These are phyloP conservation scores for Acacia pycnantha DNA, from an alignment of 331 rosid species.

Conservation along the genomic window DNA sequence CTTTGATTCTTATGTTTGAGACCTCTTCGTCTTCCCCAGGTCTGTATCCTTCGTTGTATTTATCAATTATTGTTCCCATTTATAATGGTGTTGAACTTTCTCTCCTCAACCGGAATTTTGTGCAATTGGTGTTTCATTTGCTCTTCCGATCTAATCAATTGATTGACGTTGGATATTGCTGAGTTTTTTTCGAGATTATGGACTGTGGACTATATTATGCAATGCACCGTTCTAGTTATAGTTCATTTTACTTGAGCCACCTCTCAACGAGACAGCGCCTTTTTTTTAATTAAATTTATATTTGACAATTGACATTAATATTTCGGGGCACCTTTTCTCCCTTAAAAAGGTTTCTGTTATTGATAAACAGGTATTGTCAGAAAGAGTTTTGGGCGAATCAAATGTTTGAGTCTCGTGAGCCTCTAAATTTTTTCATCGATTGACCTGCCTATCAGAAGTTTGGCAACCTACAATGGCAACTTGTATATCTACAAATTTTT, in stretches of 20 bases:
- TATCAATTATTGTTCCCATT: neutral
- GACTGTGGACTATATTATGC: neutral
- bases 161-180: neutral
- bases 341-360: neutral
- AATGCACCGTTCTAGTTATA: slow-evolving; percentile 9
- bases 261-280: neutral
- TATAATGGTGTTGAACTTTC: neutral
- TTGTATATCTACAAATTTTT: slow-evolving; percentile 44
- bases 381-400: slow-evolving; percentile 35
- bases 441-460: slow-evolving; percentile 21
- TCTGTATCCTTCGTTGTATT: neutral
- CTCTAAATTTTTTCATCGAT: slow-evolving; percentile 16
- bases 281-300: neutral
- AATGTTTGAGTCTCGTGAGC: slow-evolving; percentile 25
- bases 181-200: neutral
- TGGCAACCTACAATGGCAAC: slow-evolving; percentile 59
- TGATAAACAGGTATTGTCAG: slow-evolving; percentile 45
- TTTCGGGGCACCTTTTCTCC: neutral
- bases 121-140: neutral
- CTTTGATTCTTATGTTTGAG: slow-evolving; percentile 36
- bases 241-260: neutral
- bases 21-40: slow-evolving; percentile 31
- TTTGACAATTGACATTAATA: neutral
- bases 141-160: slow-evolving; percentile 7
- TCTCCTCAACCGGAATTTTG: slow-evolving; percentile 4